Conservation (phyloP, 2,329 filamentous ascomycete species). For the Cytospora chrysosperma region DNA sequence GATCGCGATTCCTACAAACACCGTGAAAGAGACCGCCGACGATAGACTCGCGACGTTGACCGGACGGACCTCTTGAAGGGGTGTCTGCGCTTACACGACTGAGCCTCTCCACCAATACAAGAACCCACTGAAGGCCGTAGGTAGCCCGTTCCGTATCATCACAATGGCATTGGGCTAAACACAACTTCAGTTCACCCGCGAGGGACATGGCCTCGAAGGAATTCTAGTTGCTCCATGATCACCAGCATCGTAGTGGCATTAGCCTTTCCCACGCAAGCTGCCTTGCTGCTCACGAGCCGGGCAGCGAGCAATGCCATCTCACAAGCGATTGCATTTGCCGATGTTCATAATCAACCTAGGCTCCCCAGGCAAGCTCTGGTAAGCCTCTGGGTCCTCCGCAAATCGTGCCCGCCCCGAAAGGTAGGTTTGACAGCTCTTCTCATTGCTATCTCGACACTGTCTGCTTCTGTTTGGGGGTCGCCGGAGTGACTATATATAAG, state of each 20-base stretch:
- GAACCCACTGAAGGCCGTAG: constrained; percentile 8
- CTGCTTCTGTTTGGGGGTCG: neutral
- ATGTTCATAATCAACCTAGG: neutral
- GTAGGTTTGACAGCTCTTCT: neutral
- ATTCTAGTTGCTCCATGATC: neutral
- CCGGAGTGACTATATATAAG: neutral
- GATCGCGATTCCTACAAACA: constrained; percentile 14
- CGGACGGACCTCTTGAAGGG: neutral
- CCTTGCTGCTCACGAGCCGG: neutral
- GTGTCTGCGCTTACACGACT: neutral
- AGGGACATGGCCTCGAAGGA: neutral
- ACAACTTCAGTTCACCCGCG: neutral
- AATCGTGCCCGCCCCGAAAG: neutral
- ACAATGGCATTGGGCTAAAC: constrained; percentile 13
- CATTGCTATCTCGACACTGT: neutral
- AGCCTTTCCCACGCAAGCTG: neutral
- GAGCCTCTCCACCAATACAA: neutral
- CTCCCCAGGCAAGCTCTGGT: neutral
- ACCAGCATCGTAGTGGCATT: neutral
- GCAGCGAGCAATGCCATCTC: neutral
- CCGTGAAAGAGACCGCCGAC: constrained; percentile 19
- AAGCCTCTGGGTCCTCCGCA: neutral
- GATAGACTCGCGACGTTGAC: constrained; percentile 1
- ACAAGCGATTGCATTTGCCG: neutral
- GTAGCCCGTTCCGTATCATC: constrained; percentile 5